These are phyloP conservation scores for Phytophthora melonis DNA, from an alignment of 352 stramenopile species.

Conservation along the genomic window DNA sequence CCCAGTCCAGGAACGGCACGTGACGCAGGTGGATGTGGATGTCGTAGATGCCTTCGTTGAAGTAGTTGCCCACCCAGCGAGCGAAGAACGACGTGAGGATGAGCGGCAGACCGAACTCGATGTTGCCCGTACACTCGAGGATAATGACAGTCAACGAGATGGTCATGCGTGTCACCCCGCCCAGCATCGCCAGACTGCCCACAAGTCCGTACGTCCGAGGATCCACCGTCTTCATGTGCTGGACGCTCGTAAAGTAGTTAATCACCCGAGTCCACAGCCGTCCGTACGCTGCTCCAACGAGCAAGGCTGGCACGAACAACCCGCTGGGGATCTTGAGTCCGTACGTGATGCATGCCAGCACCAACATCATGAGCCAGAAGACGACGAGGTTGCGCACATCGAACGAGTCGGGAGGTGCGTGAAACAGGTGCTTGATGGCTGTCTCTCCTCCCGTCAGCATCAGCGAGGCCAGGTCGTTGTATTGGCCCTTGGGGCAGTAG, in stretches of 20 bases:
- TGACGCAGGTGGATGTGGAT: constrained; percentile 97
- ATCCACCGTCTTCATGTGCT: constrained; percentile 73
- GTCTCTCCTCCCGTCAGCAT: constrained; percentile 96
- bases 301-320: constrained; percentile 96
- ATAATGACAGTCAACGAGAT: constrained; percentile 99
- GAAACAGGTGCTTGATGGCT: constrained; percentile 96
- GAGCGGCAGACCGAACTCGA: constrained; percentile 97
- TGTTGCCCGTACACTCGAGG: constrained; percentile 97
- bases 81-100: constrained; percentile 98
- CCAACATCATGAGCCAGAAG: constrained; percentile 77
- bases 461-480: constrained; percentile 97
- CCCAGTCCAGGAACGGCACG: constrained; percentile 84
- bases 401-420: constrained; percentile 83
- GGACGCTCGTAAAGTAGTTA: constrained; percentile 74
- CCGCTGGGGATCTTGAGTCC: constrained; percentile 96
- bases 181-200: constrained; percentile 95
- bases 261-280: constrained; percentile 89
- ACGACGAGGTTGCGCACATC: constrained; percentile 78
- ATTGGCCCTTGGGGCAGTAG: constrained; percentile 95
- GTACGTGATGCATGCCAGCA: constrained; percentile 95
- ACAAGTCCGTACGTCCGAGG: constrained; percentile 96
- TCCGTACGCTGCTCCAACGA: constrained; percentile 96
- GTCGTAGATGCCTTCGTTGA: constrained; percentile 99
- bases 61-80: constrained; percentile 97
- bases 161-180: constrained; percentile 98